These are phyloP conservation scores for Pugionium cornutum DNA, from an alignment of 345 rosid species.

Conservation along the genomic window DNA sequence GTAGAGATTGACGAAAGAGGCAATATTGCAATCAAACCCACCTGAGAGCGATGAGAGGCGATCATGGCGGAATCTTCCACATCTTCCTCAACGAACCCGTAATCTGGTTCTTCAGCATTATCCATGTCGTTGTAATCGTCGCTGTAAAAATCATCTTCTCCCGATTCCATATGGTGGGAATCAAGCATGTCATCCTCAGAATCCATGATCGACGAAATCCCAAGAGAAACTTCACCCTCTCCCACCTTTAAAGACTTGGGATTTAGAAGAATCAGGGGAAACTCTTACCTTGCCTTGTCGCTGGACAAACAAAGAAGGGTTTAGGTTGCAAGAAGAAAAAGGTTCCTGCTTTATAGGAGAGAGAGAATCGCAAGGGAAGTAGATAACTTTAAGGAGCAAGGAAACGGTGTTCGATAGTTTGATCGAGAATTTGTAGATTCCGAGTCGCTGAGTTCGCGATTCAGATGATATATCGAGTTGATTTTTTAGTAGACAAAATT, in stretches of 20 bases:
- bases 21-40: conserved; percentile 20
- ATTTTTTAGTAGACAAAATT: not conserved
- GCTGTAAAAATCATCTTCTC: conserved; percentile 75
- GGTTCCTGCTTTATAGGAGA: conserved; percentile 16
- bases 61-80: conserved; percentile 50
- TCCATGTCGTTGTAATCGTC: conserved; percentile 60
- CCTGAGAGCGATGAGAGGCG: conserved; percentile 59
- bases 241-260: not conserved
- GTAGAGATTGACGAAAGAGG: not conserved
- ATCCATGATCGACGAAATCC: conserved; percentile 49
- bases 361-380: conserved; percentile 16
- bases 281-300: conserved; percentile 12
- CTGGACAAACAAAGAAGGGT: conserved; percentile 34
- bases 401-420: not conserved
- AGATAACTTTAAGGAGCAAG: not conserved
- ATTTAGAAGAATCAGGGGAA: conserved; percentile 20
- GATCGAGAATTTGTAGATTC: not conserved
- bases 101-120: conserved; percentile 43
- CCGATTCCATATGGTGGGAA: conserved; percentile 59
- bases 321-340: conserved; percentile 25
- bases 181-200: conserved; percentile 73
- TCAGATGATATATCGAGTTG: not conserved
- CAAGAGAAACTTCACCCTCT: not conserved
- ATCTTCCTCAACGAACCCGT: conserved; percentile 56
- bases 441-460: too few relatives aligned